Conservation (phyloP, 768 basidiomycete genomes). For the Myochromella boudieri region DNA sequence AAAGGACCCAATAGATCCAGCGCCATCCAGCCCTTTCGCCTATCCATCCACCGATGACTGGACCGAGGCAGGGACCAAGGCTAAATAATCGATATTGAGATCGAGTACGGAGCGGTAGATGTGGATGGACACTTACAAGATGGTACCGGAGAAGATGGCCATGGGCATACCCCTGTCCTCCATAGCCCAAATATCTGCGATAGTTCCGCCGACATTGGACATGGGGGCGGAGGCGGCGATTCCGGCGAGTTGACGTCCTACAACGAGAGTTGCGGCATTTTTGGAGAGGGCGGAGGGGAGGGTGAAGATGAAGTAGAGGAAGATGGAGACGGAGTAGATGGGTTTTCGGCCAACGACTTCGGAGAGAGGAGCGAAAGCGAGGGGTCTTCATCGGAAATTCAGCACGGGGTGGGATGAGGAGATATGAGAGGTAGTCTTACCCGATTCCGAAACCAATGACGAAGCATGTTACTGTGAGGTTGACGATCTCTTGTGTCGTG, state of each 20-base stretch:
- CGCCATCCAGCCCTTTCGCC: slow-evolving; percentile 44
- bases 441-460: slow-evolving; percentile 44
- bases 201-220: slow-evolving; percentile 44
- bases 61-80: slow-evolving; percentile 48
- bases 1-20: slow-evolving; percentile 50
- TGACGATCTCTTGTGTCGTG: slow-evolving; percentile 35
- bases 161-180: slow-evolving; percentile 47
- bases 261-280: slow-evolving; percentile 42
- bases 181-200: slow-evolving; percentile 42
- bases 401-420: slow-evolving; percentile 5
- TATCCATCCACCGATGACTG: slow-evolving; percentile 50
- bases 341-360: slow-evolving; percentile 38
- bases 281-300: slow-evolving; percentile 43
- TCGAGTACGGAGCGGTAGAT: neutral
- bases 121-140: slow-evolving; percentile 34
- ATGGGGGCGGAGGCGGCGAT: slow-evolving; percentile 15
- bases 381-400: slow-evolving; percentile 27
- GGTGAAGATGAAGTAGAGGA: slow-evolving; percentile 45
- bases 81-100: slow-evolving; percentile 11
- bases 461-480: slow-evolving; percentile 42
- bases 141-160: slow-evolving; percentile 45
- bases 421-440: slow-evolving; percentile 21
- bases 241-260: slow-evolving; percentile 36
- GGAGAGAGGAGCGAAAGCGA: slow-evolving; percentile 38
- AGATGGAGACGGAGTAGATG: slow-evolving; percentile 36